These are phyloP conservation scores for Pythium phragmitis DNA, from an alignment of 352 stramenopile genomes.

Conservation along the genomic window DNA sequence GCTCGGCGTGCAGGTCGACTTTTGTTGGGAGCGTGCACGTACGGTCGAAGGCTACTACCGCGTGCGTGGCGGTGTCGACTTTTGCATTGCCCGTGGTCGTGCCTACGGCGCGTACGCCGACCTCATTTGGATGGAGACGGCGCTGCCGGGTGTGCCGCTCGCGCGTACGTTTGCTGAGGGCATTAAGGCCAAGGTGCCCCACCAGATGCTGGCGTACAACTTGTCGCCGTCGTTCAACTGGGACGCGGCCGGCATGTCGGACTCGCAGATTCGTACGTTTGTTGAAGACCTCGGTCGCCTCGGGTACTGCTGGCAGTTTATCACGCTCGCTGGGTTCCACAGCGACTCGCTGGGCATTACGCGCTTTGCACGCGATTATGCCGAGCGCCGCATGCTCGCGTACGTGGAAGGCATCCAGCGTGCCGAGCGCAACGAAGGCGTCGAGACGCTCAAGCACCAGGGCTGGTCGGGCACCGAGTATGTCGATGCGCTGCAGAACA, in stretches of 20 bases:
- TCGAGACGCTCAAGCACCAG: slow-evolving; percentile 98
- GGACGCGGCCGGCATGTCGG: slow-evolving; percentile 95
- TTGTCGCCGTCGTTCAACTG: slow-evolving; percentile 98
- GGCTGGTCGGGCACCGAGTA: slow-evolving; percentile 97
- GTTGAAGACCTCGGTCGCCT: slow-evolving; percentile 94
- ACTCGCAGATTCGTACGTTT: slow-evolving; percentile 93
- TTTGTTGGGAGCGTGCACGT: slow-evolving; percentile 95
- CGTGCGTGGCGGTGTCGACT: slow-evolving; percentile 94
- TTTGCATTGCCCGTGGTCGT: slow-evolving; percentile 94
- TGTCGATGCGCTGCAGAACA: slow-evolving; percentile 96
- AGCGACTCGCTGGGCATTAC: slow-evolving; percentile 96
- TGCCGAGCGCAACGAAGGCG: slow-evolving; percentile 91
- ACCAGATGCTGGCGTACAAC: slow-evolving; percentile 99
- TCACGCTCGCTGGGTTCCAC: slow-evolving; percentile 98
- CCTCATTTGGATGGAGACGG: slow-evolving; percentile 99
- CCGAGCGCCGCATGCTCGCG: slow-evolving; percentile 89
- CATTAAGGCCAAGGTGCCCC: slow-evolving; percentile 89
- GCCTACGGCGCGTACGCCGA: slow-evolving; percentile 96
- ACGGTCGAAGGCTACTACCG: slow-evolving; percentile 98
- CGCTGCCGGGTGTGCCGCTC: slow-evolving; percentile 93
- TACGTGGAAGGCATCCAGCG: slow-evolving; percentile 98
- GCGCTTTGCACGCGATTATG: slow-evolving; percentile 92
- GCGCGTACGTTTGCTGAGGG: slow-evolving; percentile 93
- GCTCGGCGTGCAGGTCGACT: slow-evolving; percentile 84
- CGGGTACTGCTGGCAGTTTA: slow-evolving; percentile 99